Percentiles rank a stretch among this genome's conserved stretches.
phyloP scores from a whole-genome alignment of 2,329 filamentous ascomycete species.

The Colletotrichum sp. region DNA sequence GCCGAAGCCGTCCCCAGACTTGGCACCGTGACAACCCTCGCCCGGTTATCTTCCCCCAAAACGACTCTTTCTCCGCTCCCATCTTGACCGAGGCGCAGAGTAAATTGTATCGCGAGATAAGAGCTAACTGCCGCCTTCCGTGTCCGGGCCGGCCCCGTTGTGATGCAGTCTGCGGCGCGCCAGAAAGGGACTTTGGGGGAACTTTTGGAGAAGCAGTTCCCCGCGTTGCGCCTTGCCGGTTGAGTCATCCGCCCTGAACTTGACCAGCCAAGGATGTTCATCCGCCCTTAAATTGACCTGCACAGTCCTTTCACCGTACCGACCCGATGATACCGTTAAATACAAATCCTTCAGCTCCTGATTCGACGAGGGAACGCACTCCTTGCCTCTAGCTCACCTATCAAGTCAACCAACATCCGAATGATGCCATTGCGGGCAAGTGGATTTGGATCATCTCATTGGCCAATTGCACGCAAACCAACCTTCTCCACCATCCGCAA shows the following conservation, averaged over 20 bases:
- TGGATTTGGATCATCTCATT: neutral
- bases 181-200: neutral
- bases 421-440: neutral
- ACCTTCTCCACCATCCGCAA: neutral
- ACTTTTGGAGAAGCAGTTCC: neutral
- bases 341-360: neutral
- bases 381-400: neutral
- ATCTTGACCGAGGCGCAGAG: neutral
- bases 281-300: neutral
- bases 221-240: neutral
- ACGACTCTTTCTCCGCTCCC: neutral
- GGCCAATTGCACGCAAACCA: neutral
- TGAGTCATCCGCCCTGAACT: neutral
- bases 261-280: neutral
- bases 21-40: neutral
- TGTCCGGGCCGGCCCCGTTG: neutral
- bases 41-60: neutral
- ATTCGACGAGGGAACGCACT: neutral
- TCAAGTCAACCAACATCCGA: neutral
- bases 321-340: neutral
- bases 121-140: neutral
- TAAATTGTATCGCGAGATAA: neutral
- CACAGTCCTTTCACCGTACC: neutral
- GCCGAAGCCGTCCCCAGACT: neutral
- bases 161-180: neutral